Evolutionary conservation across 495 filamentous ascomycete genomes (phyloP).

Genomic region (Aspergillus egyptiacus): DNA sequence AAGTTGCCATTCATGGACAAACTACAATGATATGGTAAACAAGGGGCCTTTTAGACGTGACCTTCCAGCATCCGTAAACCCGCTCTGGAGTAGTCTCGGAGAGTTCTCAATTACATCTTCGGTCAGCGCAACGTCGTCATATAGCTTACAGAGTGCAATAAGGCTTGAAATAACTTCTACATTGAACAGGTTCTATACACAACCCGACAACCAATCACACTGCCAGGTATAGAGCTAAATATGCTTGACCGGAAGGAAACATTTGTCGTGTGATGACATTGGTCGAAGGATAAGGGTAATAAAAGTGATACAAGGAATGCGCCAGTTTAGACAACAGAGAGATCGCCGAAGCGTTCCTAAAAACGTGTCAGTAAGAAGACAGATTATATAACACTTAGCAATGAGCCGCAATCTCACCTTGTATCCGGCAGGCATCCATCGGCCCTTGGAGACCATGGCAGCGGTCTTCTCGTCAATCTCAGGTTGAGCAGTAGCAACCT

Average conservation of each 20-base stretch:
- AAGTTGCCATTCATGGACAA: no score
- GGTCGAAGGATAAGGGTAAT: constrained; percentile 32
- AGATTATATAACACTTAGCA: background rate
- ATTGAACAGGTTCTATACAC: constrained; percentile 45
- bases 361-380: constrained; percentile 5
- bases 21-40: no score
- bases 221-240: constrained; percentile 24
- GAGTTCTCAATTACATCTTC: no score
- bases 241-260: constrained; percentile 32
- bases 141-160: background rate
- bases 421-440: constrained; percentile 97
- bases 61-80: no score
- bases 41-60: no score
- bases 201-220: constrained; percentile 32
- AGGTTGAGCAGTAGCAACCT: constrained; percentile 84
- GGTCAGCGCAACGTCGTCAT: no score
- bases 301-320: constrained; percentile 21
- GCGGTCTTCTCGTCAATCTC: constrained; percentile 94
- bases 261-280: constrained; percentile 32
- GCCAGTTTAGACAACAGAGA: constrained; percentile 73
- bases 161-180: constrained; percentile 22
- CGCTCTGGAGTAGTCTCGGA: no score
- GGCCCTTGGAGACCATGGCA: constrained; percentile 89
- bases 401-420: constrained; percentile 58
- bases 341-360: constrained; percentile 97